Percentiles rank a stretch among this genome's conserved stretches.
phyloP scores from a whole-genome alignment of 148 eudicot species.

The Vaccinium darrowii region DNA sequence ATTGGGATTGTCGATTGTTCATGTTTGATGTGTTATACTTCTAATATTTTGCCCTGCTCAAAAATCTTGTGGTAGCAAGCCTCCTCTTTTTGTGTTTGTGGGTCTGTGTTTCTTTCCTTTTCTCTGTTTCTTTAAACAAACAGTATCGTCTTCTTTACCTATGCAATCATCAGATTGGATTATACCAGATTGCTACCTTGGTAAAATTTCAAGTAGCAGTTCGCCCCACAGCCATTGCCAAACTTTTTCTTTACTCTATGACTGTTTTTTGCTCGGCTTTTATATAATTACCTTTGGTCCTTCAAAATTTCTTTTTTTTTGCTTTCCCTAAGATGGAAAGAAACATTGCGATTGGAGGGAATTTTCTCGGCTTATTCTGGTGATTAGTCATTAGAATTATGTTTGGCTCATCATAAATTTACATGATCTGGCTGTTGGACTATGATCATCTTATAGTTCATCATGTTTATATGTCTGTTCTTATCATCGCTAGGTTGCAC shows the following conservation, averaged over 20 bases:
- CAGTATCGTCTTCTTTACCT: background rate
- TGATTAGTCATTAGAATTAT: background rate
- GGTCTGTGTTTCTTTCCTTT: background rate
- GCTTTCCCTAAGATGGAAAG: background rate
- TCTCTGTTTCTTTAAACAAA: background rate
- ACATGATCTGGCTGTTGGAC: background rate
- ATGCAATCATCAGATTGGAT: background rate
- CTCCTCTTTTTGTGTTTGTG: background rate
- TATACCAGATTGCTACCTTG: background rate
- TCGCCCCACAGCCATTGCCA: background rate
- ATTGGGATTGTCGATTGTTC: background rate
- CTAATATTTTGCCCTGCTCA: background rate
- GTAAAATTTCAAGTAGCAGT: no score
- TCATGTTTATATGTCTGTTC: slow-evolving; percentile 2
- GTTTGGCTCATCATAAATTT: background rate
- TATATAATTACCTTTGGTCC: background rate
- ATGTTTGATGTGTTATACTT: background rate
- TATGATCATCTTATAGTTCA: background rate
- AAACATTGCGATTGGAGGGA: background rate
- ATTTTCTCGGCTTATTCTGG: background rate
- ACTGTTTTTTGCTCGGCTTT: no score
- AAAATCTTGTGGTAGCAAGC: background rate
- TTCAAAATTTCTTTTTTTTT: no score
- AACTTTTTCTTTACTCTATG: no score
- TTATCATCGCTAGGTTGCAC: slow-evolving; percentile 55